Evolutionary conservation across 441 rosid genomes (phyloP), one percentile per base, ranked within the genome.

Genomic region (Gossypium gossypioides): DNA sequence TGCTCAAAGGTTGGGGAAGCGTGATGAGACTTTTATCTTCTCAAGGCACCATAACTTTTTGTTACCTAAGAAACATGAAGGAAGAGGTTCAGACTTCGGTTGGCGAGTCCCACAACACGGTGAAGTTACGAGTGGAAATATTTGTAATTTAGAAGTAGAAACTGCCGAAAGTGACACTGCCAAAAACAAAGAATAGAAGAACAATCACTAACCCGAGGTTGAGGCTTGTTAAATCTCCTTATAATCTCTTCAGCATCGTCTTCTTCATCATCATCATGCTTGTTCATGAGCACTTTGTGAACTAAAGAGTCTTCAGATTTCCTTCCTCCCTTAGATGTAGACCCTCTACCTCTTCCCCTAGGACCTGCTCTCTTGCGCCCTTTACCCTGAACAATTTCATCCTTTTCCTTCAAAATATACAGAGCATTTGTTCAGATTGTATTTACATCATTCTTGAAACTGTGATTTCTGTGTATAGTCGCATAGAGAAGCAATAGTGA

Each of bases 21-120:
- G 0, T 32, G 42, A 4, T 46, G 44, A 27, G 32, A 1, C 16
- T 34, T 55, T 59, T 84, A 89, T 79, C 96, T 86, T 84, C 99
- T 87, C 74, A 94, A 82, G 82, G 97, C 91, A 68, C 97, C 99
- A 61, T 94, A 92, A 74, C 85, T 92, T 86, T 89, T 89, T 1
- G 93, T 85, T 63, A 87, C 92, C 98, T 94, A 74, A 34, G 40
- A 37, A n/a, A 25, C 42, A 24, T 0, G 60, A 63, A 61, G 37
- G 5, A 50, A 37, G 19, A 6, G 59, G 4, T 29, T 50, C 42
- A 24, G 52, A 29, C 21, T 59, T 32, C 5, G 0, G 69, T 0
- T 8, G 40, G 16, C 57, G 59, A 60, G 27, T 50, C 34, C 37
- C 18, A 34, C 48, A 34, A 7, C 5, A 4, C 50, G 6, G 50